Base-by-base conservation (phyloP, 139 green algal genomes). In the Pleodorina starrii region DNA sequence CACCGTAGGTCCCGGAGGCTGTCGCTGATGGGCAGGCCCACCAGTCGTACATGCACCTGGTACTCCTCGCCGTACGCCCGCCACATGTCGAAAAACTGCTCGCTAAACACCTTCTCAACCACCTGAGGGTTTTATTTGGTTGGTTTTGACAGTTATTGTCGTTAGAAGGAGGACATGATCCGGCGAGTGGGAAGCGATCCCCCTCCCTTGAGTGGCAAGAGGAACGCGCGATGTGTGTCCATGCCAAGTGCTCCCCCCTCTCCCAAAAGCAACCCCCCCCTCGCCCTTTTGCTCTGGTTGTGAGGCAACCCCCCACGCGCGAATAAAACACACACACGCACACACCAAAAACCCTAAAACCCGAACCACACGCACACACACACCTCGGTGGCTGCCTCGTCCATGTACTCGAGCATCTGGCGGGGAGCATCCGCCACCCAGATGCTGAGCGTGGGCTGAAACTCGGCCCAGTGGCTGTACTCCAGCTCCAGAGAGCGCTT, bases 1-100 rank as follows among this genome's bases (percentile, higher is more conserved):
- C 89, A 96, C 95, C 97, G 93, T 60, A 99, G 96, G 90, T 99
- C 97, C 27, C 98, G 93, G 80, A 99, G 96, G n/a, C 92, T 94
- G 88, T 99, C 98, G 32, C 94, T 82, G 74, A 99, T 87, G 29
- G 97, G 96, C 81, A 99, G 95, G 36, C 96, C 94, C 17, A 91
- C 90, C 69, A 99, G 92, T 57, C 98, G 97, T 88, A 99, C 98
- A 85, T 97, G 96, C 12, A 99, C 90, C 5, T 94, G 87, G 40
- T 80, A 74, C 60, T 93, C 90, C 7, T 86, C 85, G 69, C 74
- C 69, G 88, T 94, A 95, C 73, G 94, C 90, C 48, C 92, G 85
- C 51, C 92, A 94, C 74, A 95, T 80, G 32, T 80, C 46, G 25
- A 71, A 72, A 36, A 81, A 81, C 35, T 57, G 25, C 27, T 75